Percentiles rank a stretch among this genome's conserved stretches.
phyloP scores from a whole-genome alignment of 805 yeast genomes.

The Saccharomycopsis sp. region DNA sequence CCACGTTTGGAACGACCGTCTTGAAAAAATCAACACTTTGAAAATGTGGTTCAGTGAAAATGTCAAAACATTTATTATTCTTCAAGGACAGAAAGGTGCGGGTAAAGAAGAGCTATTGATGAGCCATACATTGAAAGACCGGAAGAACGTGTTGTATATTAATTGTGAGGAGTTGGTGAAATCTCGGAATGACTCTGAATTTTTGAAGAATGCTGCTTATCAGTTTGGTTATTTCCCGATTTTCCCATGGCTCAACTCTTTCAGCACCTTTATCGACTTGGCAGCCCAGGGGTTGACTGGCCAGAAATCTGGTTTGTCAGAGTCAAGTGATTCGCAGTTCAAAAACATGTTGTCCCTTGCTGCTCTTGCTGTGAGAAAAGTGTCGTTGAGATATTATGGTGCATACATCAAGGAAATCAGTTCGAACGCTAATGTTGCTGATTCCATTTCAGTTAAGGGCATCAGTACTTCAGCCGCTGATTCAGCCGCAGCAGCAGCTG shows the following conservation, averaged over 20 bases:
- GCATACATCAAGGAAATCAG: constrained; percentile 9
- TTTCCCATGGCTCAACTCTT: constrained; percentile 82
- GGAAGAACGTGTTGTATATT: constrained; percentile 54
- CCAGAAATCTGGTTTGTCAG: constrained; percentile 84
- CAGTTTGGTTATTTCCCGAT: constrained; percentile 89
- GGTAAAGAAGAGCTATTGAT: constrained; percentile 79
- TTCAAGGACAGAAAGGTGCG: constrained; percentile 92
- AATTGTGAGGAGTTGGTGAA: constrained; percentile 75
- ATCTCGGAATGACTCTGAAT: constrained; percentile 62
- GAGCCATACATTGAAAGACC: constrained; percentile 51
- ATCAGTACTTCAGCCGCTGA: too few species aligned
- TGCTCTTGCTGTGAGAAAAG: constrained; percentile 60
- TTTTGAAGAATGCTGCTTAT: constrained; percentile 57
- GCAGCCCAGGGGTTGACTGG: constrained; percentile 88
- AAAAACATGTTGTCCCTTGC: constrained; percentile 71
- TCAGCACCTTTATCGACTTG: constrained; percentile 72
- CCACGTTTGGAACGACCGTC: constrained; percentile 62
- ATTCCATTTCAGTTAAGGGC: constrained; percentile 22
- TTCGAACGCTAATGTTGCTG: constrained; percentile 1
- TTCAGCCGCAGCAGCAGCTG: constrained; percentile 12
- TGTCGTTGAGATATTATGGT: constrained; percentile 41
- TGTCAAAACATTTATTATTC: constrained; percentile 79
- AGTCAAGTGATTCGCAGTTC: constrained; percentile 70
- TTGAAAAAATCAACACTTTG: constrained; percentile 57
- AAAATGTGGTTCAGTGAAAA: constrained; percentile 80